Conservation (phyloP, 1,139 yeast species). For the Taphrina populina region DNA sequence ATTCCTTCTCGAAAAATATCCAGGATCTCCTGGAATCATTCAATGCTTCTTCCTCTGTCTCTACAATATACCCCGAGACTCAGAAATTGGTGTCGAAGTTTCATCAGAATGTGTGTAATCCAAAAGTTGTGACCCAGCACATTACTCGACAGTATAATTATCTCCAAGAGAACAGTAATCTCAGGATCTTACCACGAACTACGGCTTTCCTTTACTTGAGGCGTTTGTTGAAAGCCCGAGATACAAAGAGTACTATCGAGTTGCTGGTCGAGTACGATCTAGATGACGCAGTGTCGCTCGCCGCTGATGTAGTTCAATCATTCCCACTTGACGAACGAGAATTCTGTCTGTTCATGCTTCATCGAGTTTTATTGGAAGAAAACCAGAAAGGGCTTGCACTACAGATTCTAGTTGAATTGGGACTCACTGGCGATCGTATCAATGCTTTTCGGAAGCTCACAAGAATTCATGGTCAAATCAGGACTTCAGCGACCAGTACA, state of each 20-base stretch:
- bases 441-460: constrained; percentile 1
- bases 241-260: not conserved
- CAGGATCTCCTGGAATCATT: not conserved
- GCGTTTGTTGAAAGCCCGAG: constrained; percentile 1
- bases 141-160: constrained; percentile 1
- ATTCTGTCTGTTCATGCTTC: constrained; percentile 3
- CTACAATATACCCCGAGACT: not conserved
- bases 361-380: not conserved
- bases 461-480: not conserved
- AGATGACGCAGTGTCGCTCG: constrained; percentile 7
- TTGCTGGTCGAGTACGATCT: constrained; percentile 12
- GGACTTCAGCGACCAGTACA: too few relatives aligned
- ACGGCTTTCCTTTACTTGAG: constrained; percentile 2
- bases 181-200: constrained; percentile 1
- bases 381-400: constrained; percentile 3
- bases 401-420: constrained; percentile 2
- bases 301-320: not conserved
- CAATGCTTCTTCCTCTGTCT: not conserved
- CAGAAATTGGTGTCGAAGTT: not conserved
- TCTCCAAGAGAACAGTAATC: constrained; percentile 7
- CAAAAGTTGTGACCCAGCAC: not conserved
- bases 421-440: not conserved
- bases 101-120: constrained; percentile 4
- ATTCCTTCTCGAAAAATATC: constrained; percentile 9
- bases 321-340: not conserved